Evolutionary conservation across 1,284 basidiomycete genomes (phyloP), one percentile per base, ranked within the genome.

Genomic region (Sanguinoderma infundibulare): DNA sequence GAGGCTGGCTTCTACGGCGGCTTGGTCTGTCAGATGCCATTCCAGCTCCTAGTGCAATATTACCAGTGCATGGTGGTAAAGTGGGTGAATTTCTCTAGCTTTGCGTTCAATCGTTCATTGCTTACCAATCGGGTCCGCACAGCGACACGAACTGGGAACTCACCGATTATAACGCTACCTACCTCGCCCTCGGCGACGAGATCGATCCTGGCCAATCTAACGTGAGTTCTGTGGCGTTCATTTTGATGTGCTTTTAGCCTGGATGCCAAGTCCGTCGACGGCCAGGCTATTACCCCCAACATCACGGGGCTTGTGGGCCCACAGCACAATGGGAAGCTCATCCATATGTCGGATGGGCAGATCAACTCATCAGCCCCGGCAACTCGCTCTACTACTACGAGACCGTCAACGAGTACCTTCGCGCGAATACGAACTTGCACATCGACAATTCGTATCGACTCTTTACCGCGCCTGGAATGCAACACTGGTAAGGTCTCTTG

Each of bases 391-490:
- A 71, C 36, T 73, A 75, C 64, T 78, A 78, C 66, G 70, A 77
- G 54, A 69, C 69, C 46, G 72, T 79, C 14, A 60, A 69, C 46
- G 59, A 70, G 24, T 69, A 65, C 59, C 73, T 67, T 47, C 61
- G 68, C 15, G 66, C 66, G 10, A 62, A 70, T 44, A 69, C 68
- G 51, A 55, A 61, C 5, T 50, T 69, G 38, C 65, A 69, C 44
- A 70, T 78, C 22, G 70, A 75, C 55, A 68, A 74, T 44, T 75
- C 72, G 63, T 80, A 80, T 68, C 73, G 75, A 17, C 71, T 79
- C n/a, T 81, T 79, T 68, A 67, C 75, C 30, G 73, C 79, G 17
- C 76, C 78, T 0, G 80, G 79, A 1, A 80, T 81, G 78, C 64
- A 65, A n/a, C 78, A 80, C 61, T 79, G 78, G 68, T 65, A 58